Evolutionary conservation across 768 basidiomycete genomes (phyloP).

Genomic region (Termitomyces titanicus): DNA sequence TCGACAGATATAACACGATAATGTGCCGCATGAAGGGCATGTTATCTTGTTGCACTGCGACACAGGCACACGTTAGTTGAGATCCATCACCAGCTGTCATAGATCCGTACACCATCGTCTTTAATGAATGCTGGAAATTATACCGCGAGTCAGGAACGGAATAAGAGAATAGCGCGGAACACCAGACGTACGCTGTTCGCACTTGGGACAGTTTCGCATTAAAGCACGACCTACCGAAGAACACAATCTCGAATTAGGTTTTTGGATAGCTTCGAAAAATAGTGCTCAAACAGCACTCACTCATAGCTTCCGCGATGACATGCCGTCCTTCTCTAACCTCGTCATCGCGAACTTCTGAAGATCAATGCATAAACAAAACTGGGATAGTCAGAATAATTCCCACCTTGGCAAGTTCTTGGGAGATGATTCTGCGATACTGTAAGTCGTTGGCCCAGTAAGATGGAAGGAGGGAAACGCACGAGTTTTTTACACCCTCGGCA

Average conservation of each 20-base stretch:
- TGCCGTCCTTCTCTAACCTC: slow-evolving; percentile 49
- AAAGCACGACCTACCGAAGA: slow-evolving; percentile 51
- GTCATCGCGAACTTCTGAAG: slow-evolving; percentile 7
- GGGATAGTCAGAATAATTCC: slow-evolving; percentile 16
- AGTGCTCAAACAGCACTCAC: slow-evolving; percentile 31
- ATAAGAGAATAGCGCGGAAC: background rate
- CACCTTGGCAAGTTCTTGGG: slow-evolving; percentile 45
- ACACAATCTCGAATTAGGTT: background rate
- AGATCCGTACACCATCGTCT: slow-evolving; percentile 10
- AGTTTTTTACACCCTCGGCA: slow-evolving; percentile 66
- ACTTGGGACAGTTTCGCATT: slow-evolving; percentile 73
- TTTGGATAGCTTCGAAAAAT: background rate
- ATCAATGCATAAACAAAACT: background rate
- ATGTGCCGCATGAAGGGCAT: slow-evolving; percentile 50
- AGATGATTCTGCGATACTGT: slow-evolving; percentile 50
- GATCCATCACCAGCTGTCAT: background rate
- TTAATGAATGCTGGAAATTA: slow-evolving; percentile 10
- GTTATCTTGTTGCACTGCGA: slow-evolving; percentile 76
- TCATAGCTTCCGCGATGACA: slow-evolving; percentile 79
- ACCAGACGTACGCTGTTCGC: slow-evolving; percentile 49
- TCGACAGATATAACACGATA: slow-evolving; percentile 74
- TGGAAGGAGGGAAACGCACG: slow-evolving; percentile 25
- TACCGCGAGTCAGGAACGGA: background rate
- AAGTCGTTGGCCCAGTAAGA: background rate
- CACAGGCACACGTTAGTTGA: background rate